A percentile compares a stretch with the other conserved stretches of the same genome.
Evolutionary conservation across 164 flowering plant genomes (phyloP).

Genomic region (Dillenia turbinata): DNA sequence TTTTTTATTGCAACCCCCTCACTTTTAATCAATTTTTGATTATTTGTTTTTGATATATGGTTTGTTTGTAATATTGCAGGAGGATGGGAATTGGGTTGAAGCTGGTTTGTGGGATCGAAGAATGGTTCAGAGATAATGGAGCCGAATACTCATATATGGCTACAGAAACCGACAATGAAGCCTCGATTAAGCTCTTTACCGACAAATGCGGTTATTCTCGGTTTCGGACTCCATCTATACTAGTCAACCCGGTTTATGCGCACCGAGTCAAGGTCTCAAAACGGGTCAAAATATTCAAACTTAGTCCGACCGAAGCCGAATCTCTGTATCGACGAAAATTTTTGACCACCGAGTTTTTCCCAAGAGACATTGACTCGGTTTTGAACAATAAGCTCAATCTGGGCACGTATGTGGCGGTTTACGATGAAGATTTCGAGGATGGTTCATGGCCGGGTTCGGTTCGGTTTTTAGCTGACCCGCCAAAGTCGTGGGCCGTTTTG

Average conservation of each 20-base stretch:
- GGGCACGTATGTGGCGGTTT: slow-evolving; percentile 83
- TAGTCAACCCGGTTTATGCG: slow-evolving; percentile 91
- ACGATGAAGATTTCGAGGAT: slow-evolving; percentile 14
- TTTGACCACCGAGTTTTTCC: slow-evolving; percentile 92
- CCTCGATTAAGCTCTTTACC: slow-evolving; percentile 81
- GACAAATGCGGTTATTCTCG: slow-evolving; percentile 71
- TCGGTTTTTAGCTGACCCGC: slow-evolving; percentile 50
- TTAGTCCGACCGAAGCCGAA: slow-evolving; percentile 68
- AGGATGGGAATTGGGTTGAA: slow-evolving; percentile 79
- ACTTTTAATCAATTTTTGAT: background rate
- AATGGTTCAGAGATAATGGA: slow-evolving; percentile 77
- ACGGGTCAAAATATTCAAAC: slow-evolving; percentile 39
- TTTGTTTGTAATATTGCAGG: slow-evolving; percentile 35
- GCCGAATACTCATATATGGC: slow-evolving; percentile 94
- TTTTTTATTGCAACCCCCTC: background rate
- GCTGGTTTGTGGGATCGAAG: slow-evolving; percentile 57
- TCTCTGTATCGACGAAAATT: slow-evolving; percentile 62
- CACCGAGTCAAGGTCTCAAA: slow-evolving; percentile 44
- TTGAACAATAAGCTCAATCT: slow-evolving; percentile 62
- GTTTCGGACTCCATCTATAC: slow-evolving; percentile 80
- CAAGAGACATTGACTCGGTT: slow-evolving; percentile 81
- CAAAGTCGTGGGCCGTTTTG: slow-evolving; percentile 84
- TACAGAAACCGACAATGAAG: slow-evolving; percentile 78
- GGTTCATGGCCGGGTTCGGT: slow-evolving; percentile 43
- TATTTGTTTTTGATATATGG: background rate